Percentiles rank a stretch among this genome's conserved stretches.
These are phyloP conservation scores for Diutina sp. DNA, from an alignment of 1,139 yeast species.

Conservation along the genomic window DNA sequence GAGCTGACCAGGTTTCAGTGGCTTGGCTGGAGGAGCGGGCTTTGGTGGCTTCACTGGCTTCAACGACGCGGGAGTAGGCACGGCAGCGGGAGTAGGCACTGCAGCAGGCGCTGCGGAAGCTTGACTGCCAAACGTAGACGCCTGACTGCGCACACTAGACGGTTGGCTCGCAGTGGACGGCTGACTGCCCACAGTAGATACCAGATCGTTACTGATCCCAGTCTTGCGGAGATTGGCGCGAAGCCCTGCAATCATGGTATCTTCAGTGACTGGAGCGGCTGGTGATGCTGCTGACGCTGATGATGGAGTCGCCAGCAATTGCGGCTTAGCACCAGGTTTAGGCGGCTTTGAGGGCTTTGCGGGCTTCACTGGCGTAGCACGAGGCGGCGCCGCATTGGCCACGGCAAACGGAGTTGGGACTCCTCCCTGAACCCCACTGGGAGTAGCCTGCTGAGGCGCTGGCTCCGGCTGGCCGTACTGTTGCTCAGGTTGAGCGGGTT, in stretches of 20 bases:
- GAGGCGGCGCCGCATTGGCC: background rate
- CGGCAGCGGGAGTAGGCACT: background rate
- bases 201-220: background rate
- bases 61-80: background rate
- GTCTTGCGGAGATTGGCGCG: background rate
- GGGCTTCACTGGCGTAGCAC: background rate
- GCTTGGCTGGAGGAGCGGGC: background rate
- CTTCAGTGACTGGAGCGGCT: background rate
- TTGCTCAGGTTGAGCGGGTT: too few relatives aligned
- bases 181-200: background rate
- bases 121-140: too few relatives aligned
- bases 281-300: background rate
- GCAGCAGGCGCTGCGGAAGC: background rate
- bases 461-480: background rate
- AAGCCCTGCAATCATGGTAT: background rate
- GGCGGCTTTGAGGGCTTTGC: background rate
- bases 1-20: background rate
- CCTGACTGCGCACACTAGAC: background rate
- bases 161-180: background rate
- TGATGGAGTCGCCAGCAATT: background rate
- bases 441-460: background rate
- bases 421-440: background rate
- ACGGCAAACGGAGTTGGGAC: background rate
- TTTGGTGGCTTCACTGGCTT: background rate
- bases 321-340: background rate